These are phyloP conservation scores for Marvania coccoides DNA, from an alignment of 139 green algal genomes.

Conservation along the genomic window DNA sequence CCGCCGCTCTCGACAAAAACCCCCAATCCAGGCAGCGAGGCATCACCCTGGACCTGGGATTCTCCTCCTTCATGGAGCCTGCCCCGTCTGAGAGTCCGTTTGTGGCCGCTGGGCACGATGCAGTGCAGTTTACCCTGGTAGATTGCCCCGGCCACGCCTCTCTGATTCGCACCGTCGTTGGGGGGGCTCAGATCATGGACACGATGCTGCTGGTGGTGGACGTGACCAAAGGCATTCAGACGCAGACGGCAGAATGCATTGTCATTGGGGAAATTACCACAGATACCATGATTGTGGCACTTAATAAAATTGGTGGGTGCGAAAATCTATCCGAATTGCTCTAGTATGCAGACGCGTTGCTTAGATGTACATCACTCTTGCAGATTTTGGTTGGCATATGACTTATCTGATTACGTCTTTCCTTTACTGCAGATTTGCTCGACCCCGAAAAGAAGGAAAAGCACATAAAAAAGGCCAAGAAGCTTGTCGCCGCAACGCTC, in stretches of 20 bases:
- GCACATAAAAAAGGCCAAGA: conserved; percentile 45
- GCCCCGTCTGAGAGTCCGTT: neutral
- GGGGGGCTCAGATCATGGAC: conserved; percentile 90
- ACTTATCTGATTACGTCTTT: neutral
- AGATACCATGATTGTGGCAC: conserved; percentile 71
- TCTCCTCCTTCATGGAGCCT: conserved; percentile 80
- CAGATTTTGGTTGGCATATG: neutral
- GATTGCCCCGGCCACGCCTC: conserved; percentile 97
- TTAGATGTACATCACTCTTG: neutral
- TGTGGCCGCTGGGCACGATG: neutral
- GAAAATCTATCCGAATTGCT: neutral
- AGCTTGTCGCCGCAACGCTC: conserved; percentile 55
- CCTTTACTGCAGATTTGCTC: conserved; percentile 46
- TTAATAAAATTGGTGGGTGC: conserved; percentile 73
- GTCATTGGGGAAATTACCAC: conserved; percentile 85
- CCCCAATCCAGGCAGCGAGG: conserved; percentile 88
- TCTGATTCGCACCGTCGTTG: conserved; percentile 92
- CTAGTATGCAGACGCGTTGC: neutral
- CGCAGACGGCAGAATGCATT: conserved; percentile 86
- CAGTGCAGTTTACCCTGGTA: conserved; percentile 91
- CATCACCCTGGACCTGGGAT: conserved; percentile 97
- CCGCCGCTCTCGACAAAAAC: conserved; percentile 92
- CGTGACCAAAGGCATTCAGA: conserved; percentile 87
- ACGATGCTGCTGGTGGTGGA: conserved; percentile 93
- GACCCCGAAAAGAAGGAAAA: conserved; percentile 47